phyloP scores from a whole-genome alignment of 805 yeast genomes.

The Danielozyma ontarioensis region DNA sequence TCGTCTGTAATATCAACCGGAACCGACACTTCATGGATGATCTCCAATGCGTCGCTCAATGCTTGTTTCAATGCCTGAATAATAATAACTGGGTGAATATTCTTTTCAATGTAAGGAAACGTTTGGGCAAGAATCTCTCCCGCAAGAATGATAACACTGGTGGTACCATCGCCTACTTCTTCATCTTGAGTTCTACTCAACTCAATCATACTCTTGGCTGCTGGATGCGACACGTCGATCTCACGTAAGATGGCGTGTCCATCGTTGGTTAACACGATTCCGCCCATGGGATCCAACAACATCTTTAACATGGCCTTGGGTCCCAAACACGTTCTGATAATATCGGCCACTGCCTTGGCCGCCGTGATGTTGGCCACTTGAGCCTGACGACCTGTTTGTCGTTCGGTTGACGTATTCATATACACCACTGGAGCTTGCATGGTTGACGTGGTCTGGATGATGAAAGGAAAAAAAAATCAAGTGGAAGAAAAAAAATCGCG shows the following conservation, averaged over 20 bases:
- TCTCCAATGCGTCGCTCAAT: constrained; percentile 80
- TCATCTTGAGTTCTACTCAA: constrained; percentile 96
- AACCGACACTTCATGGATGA: constrained; percentile 75
- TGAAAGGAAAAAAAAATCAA: no score
- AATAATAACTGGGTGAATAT: constrained; percentile 94
- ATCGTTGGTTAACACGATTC: constrained; percentile 93
- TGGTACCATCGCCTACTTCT: constrained; percentile 98
- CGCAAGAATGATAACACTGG: constrained; percentile 93
- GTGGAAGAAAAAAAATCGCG: no score
- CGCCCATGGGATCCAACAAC: constrained; percentile 96
- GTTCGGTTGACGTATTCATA: constrained; percentile 74
- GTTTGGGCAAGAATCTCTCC: constrained; percentile 96
- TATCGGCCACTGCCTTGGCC: constrained; percentile 98
- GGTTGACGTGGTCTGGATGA: no score
- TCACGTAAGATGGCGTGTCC: constrained; percentile 98
- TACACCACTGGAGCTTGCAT: constrained; percentile 48
- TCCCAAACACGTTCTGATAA: constrained; percentile 95
- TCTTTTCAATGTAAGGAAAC: constrained; percentile 88
- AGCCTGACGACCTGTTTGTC: constrained; percentile 96
- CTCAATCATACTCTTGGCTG: constrained; percentile 98
- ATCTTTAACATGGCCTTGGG: constrained; percentile 99
- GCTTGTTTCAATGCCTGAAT: constrained; percentile 93
- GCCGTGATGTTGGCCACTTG: constrained; percentile 96
- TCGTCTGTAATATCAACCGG: constrained; percentile 85
- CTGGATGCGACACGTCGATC: constrained; percentile 97